Base-by-base conservation (phyloP, 163 green algal genomes). In the Chlorella variabilis region DNA sequence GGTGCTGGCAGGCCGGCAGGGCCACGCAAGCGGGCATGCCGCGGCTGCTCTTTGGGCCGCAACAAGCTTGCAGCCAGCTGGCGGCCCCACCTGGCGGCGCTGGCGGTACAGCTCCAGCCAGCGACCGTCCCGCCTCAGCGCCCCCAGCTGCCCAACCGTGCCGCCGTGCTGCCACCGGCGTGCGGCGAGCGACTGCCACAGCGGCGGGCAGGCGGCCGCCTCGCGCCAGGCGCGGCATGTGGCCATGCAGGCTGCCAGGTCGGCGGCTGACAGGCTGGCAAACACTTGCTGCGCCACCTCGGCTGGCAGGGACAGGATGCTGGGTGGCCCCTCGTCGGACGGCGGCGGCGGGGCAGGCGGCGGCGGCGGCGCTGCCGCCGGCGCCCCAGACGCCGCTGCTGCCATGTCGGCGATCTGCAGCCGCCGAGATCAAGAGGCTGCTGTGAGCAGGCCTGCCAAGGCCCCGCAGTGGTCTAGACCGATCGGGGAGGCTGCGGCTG, bases 231-330 rank as follows among this genome's bases (percentile, higher is more conserved):
- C 58, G 29, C 58, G 75, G 59, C 75, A 73, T 21, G 75, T 81
- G 29, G 75, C 75, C 75, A 81, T 39, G 59, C 75, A 81, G 17
- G 75, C 29, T 8, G 75, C 75, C 11, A 81, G 59, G 3, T 81
- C 75, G 9, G 41, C 20, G 3, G 75, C 42, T 31, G 58, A 31
- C 4, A 81, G 31, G 3, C n/a, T 27, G 5, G 41, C 33, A 27
- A 81, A 73, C 6, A 81, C 38, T 4, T 36, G 33, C 21, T 34
- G 48, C 34, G 67, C 54, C 4, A 70, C 56, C 5, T 66, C 73
- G 13, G 73, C 25, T 18, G 73, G 73, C 36, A 79, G 73, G 5
- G n/a, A 51, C 7, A 79, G 38, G 27, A 79, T 27, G 54, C 23
- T 39, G 6, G 68, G 39, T 4, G 65, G 42, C 2, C 4, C 11